Conservation (phyloP, 2,329 filamentous ascomycete species). For the Colletotrichum chrysophilum region DNA sequence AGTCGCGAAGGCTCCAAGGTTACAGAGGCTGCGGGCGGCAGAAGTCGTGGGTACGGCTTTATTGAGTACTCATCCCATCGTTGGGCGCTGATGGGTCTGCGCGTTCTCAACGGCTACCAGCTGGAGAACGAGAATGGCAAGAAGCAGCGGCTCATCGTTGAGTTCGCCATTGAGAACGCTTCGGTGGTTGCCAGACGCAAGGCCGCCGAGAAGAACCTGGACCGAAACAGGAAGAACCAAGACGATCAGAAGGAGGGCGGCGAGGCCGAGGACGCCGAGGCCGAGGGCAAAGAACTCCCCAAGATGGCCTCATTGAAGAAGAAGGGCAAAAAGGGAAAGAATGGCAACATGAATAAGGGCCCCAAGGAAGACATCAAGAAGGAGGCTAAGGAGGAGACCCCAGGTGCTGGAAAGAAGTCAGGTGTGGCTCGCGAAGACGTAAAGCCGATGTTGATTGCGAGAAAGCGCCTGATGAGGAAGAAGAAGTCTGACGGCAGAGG, state of each 20-base stretch:
- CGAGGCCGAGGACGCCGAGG: slow-evolving; percentile 31
- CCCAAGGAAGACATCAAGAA: slow-evolving; percentile 37
- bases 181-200: slow-evolving; percentile 85
- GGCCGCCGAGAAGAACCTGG: slow-evolving; percentile 37
- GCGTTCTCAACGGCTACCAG: slow-evolving; percentile 86
- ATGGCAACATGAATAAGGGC: slow-evolving; percentile 30
- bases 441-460: slow-evolving; percentile 80
- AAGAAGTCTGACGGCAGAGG: slow-evolving; percentile 57
- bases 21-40: slow-evolving; percentile 75
- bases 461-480: slow-evolving; percentile 81
- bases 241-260: slow-evolving; percentile 34
- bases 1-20: slow-evolving; percentile 85
- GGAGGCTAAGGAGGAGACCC: slow-evolving; percentile 34
- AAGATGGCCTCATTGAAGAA: slow-evolving; percentile 37
- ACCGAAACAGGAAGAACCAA: slow-evolving; percentile 26
- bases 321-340: slow-evolving; percentile 36
- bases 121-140: slow-evolving; percentile 69
- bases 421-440: slow-evolving; percentile 36
- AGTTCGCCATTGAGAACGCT: slow-evolving; percentile 98
- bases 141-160: slow-evolving; percentile 89
- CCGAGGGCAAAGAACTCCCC: slow-evolving; percentile 30
- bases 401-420: slow-evolving; percentile 1
- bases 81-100: slow-evolving; percentile 90
- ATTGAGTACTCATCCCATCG: slow-evolving; percentile 95
- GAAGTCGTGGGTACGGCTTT: slow-evolving; percentile 94